Evolutionary conservation across 1,139 yeast species (phyloP), one percentile per base, ranked within the genome.

Genomic region (Sugiyamaella xylanicola): DNA sequence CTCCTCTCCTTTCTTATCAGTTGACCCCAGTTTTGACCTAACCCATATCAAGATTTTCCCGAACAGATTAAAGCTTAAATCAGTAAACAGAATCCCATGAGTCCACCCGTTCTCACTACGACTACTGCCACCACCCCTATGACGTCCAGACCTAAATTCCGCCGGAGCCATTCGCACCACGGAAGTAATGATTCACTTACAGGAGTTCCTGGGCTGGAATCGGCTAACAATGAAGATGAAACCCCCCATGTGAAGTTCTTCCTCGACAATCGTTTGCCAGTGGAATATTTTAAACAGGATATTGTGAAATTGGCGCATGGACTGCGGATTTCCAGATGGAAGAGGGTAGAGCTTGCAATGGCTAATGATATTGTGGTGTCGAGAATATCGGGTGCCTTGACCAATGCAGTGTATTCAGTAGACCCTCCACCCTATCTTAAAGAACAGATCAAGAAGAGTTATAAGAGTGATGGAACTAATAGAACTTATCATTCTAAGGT

Each of bases 371-470:
- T 86, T 20, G 78, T 78, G 56, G 66, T 92, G 54, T 73, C 72
- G 17, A 79, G 97, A 62, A 88, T 93, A 52, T 83, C 89, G 27
- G 98, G 99, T 11, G 99, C 99, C 0, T 78, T 93, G 69, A 93
- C 99, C 25, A 93, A 93, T 69, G 87, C 95, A 27, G 88, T 93
- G 55, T 91, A 87, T 71, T 83, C 84, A 63, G 79, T 91, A 3
- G 77, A 64, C 41, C 71, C 75, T 9, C 76, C 76, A 1, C 55
- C 65, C 4, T 68, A 68, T 53, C 54, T 71, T 47, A 68, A 65
- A 50, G 71, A 67, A 13, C 60, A 56, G 19, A 64, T 68, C 47
- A 67, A 66, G 55, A 55, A 39, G 15, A 58, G 48, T 49, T 61
- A 61, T 47, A 56, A 57, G 20, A 48, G 49, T 13, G 44, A 51